phyloP scores from a whole-genome alignment of 106 monocot species.

The Ottelia alismoides region DNA sequence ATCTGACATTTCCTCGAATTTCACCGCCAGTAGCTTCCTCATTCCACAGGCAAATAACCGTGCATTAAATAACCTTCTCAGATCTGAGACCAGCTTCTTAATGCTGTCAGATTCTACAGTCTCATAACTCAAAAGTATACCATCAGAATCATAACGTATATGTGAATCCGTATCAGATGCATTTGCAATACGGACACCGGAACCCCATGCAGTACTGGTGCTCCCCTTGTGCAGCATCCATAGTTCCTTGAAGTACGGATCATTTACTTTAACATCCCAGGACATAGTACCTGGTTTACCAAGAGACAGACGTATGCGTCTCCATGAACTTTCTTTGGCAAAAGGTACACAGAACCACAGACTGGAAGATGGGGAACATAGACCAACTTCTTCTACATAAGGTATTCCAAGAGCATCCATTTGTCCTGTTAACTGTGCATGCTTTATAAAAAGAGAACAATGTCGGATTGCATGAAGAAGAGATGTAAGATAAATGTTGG shows the following conservation, averaged over 20 bases:
- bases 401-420: conserved; percentile 95
- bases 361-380: conserved; percentile 50
- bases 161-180: conserved; percentile 91
- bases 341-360: conserved; percentile 88
- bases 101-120: conserved; percentile 82
- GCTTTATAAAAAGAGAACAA: conserved; percentile 91
- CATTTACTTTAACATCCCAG: conserved; percentile 94
- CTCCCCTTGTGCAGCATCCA: conserved; percentile 79
- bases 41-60: conserved; percentile 80
- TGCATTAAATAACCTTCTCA: conserved; percentile 79
- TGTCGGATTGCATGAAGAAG: conserved; percentile 88
- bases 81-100: conserved; percentile 71
- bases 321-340: conserved; percentile 72
- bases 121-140: conserved; percentile 58
- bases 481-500: conserved; percentile 49
- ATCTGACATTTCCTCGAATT: conserved; percentile 48
- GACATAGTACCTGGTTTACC: conserved; percentile 93
- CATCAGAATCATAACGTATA: conserved; percentile 79
- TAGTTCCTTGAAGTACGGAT: conserved; percentile 82
- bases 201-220: conserved; percentile 56
- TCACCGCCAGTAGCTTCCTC: conserved; percentile 63
- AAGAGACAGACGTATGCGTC: conserved; percentile 72
- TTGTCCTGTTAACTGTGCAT: conserved; percentile 82
- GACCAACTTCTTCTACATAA: conserved; percentile 91
- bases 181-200: conserved; percentile 82